Evolutionary conservation across 2,329 filamentous ascomycete genomes (phyloP).

Genomic region (Plectosphaerella cucumerina): DNA sequence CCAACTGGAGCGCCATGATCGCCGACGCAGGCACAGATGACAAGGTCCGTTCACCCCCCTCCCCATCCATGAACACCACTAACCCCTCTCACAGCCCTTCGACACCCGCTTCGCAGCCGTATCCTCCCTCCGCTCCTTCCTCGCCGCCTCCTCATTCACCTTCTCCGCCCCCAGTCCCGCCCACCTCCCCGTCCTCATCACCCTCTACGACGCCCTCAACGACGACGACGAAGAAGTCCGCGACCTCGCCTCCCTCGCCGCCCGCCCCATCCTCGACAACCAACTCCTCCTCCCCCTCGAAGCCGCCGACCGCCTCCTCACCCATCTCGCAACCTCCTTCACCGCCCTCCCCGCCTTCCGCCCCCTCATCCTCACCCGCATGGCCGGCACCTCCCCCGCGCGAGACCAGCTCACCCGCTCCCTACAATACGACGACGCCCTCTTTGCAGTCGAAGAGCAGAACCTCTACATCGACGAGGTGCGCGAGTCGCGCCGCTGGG

Average conservation of each 20-base stretch:
- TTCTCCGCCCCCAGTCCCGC: conserved; percentile 15
- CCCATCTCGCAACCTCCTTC: conserved; percentile 35
- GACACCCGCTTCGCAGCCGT: conserved; percentile 60
- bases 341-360: conserved; percentile 30
- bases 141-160: conserved; percentile 22
- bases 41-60: conserved; percentile 32
- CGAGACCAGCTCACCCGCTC: conserved; percentile 37
- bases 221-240: conserved; percentile 93
- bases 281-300: conserved; percentile 43
- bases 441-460: conserved; percentile 88
- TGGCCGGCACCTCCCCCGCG: conserved; percentile 28
- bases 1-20: conserved; percentile 46
- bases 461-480: conserved; percentile 90
- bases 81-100: conserved; percentile 46
- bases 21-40: conserved; percentile 42
- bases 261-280: conserved; percentile 39
- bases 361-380: conserved; percentile 34
- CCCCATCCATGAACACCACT: conserved; percentile 2
- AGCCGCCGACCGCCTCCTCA: conserved; percentile 39
- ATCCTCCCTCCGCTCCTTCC: conserved; percentile 50
- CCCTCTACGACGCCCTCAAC: conserved; percentile 72
- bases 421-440: conserved; percentile 54
- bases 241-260: conserved; percentile 52
- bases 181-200: conserved; percentile 55
- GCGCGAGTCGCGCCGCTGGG: conserved; percentile 69